Evolutionary conservation across 2,329 filamentous ascomycete species (phyloP), one percentile per base, ranked within the genome.

Genomic region (Berkeleyomyces basicola): DNA sequence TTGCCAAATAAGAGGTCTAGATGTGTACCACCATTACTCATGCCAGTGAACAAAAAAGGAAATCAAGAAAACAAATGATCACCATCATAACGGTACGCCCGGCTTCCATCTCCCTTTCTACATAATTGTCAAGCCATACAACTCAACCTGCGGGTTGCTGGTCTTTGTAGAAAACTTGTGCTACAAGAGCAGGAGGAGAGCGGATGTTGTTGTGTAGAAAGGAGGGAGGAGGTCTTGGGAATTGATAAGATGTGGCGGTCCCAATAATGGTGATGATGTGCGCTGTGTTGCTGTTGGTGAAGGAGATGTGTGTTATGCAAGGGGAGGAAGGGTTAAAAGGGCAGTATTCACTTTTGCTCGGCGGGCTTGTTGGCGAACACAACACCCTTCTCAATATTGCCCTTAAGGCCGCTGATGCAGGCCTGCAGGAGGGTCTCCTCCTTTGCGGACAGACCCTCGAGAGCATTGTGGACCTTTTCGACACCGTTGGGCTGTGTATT

Each of bases 361-460:
- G 90, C 87, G 74, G 88, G 84, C 81, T 86, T 91, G 79, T 88
- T 81, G 75, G 86, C 86, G 74, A 97, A 99, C 73, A 85, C 83
- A 72, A 96, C 79, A 73, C 93, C 93, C 84, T 97, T 96, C 72
- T 83, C 78, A 74, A 99, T 96, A 79, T 97, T 97, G 78, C 83
- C 86, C 80, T 90, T 87, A 67, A 97, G 83, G 68, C 87, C 92
- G 69, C 82, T 79, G 73, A 88, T 81, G 73, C 82, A 83, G 71
- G 83, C 85, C 70, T 87, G 79, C 70, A 97, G 82, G 67, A 97
- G 84, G 71, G 82, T 83, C 85, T 95, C 88, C 83, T 97, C 93
- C 77, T 90, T 84, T 58, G 90, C 87, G 72, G 87, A 90, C 71
- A 90, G 83, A 67, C 80, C 80, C 70, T 79, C 81, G 68, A 97